These are phyloP conservation scores for Stropharia rugosoannulata DNA, from an alignment of 768 basidiomycete genomes.

Conservation along the genomic window DNA sequence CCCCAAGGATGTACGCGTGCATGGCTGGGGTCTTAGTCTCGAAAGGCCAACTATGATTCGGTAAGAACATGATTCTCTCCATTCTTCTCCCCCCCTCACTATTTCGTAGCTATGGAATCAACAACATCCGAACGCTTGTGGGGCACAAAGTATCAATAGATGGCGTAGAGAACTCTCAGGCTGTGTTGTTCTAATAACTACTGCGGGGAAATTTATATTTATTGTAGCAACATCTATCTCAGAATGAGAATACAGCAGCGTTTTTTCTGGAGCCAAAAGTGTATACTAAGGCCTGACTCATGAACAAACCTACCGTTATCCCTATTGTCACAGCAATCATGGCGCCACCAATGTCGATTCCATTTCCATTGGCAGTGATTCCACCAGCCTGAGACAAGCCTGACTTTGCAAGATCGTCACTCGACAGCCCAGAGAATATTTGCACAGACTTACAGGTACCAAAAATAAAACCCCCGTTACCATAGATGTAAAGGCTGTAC, in stretches of 20 bases:
- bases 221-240: slow-evolving; percentile 12
- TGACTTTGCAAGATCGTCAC: slow-evolving; percentile 43
- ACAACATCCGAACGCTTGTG: slow-evolving; percentile 93
- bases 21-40: slow-evolving; percentile 93
- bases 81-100: background rate
- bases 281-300: slow-evolving; percentile 85
- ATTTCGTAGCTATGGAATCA: slow-evolving; percentile 82
- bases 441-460: slow-evolving; percentile 64
- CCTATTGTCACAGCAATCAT: slow-evolving; percentile 92
- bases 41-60: slow-evolving; percentile 99
- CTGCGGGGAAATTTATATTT: too few species aligned
- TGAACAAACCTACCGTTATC: slow-evolving; percentile 87
- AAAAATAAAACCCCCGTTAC: slow-evolving; percentile 86
- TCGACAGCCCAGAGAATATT: slow-evolving; percentile 4
- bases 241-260: slow-evolving; percentile 85
- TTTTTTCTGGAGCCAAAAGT: slow-evolving; percentile 84
- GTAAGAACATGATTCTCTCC: slow-evolving; percentile 41
- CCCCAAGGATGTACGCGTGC: slow-evolving; percentile 93
- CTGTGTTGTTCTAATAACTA: slow-evolving; percentile 77
- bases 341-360: slow-evolving; percentile 82
- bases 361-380: slow-evolving; percentile 76
- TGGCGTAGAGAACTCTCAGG: slow-evolving; percentile 82
- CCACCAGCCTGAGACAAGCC: slow-evolving; percentile 87
- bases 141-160: slow-evolving; percentile 97
- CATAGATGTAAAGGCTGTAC: slow-evolving; percentile 90